phyloP scores from a whole-genome alignment of 257 asterid genomes.

The Cinchona pubescens region DNA sequence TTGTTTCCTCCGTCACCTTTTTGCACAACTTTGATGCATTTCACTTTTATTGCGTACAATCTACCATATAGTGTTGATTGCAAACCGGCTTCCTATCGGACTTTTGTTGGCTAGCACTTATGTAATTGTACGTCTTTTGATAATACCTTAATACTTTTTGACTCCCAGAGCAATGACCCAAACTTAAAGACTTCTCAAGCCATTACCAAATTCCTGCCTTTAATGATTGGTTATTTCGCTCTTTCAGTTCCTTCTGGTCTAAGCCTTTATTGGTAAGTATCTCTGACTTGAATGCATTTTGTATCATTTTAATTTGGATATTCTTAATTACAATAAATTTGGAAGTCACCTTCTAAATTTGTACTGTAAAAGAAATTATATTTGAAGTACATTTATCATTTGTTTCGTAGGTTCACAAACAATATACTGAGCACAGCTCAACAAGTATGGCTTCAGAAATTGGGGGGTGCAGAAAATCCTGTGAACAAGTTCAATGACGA shows the following conservation, averaged over 20 bases:
- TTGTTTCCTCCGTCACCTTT: neutral
- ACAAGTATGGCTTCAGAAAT: constrained; percentile 85
- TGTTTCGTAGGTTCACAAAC: constrained; percentile 73
- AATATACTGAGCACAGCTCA: constrained; percentile 85
- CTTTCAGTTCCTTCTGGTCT: constrained; percentile 97
- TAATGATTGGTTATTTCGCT: constrained; percentile 93
- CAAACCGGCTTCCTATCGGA: neutral
- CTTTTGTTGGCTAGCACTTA: constrained; percentile 7
- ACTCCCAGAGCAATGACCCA: constrained; percentile 84
- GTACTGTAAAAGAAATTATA: neutral
- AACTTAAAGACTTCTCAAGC: constrained; percentile 81
- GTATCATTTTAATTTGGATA: neutral
- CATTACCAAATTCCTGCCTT: constrained; percentile 76
- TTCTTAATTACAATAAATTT: constrained; percentile 4
- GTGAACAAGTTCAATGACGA: constrained; percentile 46
- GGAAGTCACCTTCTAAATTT: neutral
- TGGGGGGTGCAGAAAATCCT: constrained; percentile 84
- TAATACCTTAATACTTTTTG: no score
- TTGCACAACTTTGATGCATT: neutral
- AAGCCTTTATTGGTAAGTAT: constrained; percentile 84
- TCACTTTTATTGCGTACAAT: neutral
- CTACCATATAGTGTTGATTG: neutral
- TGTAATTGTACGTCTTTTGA: no score
- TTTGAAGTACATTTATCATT: neutral
- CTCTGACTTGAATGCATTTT: neutral